Evolutionary conservation across 2,329 filamentous ascomycete species (phyloP).

Genomic region (Magnaporthiopsis poae): DNA sequence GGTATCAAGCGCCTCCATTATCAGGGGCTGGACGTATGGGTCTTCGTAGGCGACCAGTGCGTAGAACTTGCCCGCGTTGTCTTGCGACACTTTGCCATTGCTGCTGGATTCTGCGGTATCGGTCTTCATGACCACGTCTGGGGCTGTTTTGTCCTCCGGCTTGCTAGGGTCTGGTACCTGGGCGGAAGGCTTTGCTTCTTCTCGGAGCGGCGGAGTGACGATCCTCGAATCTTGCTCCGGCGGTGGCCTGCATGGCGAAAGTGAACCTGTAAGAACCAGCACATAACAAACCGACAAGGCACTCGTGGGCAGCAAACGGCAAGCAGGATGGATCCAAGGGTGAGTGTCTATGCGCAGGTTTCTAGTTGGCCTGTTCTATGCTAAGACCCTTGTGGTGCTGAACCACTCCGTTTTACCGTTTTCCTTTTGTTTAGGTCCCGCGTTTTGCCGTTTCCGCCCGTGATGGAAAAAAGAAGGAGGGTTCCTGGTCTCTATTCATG

Average conservation of each 20-base stretch:
- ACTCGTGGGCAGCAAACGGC: not conserved
- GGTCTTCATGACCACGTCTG: too few species aligned
- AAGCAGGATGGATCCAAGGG: not conserved
- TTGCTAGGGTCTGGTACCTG: not conserved
- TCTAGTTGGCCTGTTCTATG: not conserved
- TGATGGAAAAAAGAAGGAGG: not conserved
- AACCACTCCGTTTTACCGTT: not conserved
- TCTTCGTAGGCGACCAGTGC: conserved; percentile 79
- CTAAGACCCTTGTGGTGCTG: not conserved
- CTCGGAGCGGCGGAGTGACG: not conserved
- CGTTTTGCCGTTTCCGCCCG: not conserved
- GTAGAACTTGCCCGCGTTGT: conserved; percentile 38
- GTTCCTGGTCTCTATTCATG: not conserved
- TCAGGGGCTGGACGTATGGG: conserved; percentile 76
- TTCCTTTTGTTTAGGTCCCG: too few species aligned
- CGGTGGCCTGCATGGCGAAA: not conserved
- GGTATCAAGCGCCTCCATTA: conserved; percentile 60
- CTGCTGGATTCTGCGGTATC: too few species aligned
- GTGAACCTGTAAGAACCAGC: not conserved
- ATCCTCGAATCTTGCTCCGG: not conserved
- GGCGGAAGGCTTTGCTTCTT: not conserved
- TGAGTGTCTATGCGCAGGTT: not conserved
- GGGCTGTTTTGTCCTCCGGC: too few species aligned
- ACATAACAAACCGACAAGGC: not conserved
- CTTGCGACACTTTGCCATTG: not conserved